phyloP scores from a whole-genome alignment of 768 basidiomycete genomes.

The Xerocomellus chrysenteron region DNA sequence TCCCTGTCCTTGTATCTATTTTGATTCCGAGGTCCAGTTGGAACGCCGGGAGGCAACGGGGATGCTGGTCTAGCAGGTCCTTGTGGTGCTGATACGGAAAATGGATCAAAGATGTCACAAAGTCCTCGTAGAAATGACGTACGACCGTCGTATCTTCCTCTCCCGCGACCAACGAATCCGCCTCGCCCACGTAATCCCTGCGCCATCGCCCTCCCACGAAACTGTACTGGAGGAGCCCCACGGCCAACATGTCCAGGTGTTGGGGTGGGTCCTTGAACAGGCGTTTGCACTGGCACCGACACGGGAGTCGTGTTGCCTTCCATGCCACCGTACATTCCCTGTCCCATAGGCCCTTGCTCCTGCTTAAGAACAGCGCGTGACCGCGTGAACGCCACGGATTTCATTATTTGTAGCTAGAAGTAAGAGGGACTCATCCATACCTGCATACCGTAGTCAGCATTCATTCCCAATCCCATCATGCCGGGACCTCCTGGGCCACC shows the following conservation, averaged over 20 bases:
- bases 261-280: constrained; percentile 31
- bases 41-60: constrained; percentile 82
- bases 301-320: constrained; percentile 52
- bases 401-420: constrained; percentile 36
- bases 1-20: constrained; percentile 91
- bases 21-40: constrained; percentile 84
- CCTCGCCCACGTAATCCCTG: constrained; percentile 46
- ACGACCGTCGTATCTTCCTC: constrained; percentile 41
- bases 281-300: constrained; percentile 39
- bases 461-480: constrained; percentile 74
- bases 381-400: constrained; percentile 34
- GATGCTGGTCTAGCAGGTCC: constrained; percentile 75
- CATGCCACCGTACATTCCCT: constrained; percentile 69
- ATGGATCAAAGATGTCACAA: neutral
- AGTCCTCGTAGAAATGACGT: constrained; percentile 20
- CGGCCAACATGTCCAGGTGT: constrained; percentile 31
- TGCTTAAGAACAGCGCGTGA: constrained; percentile 33
- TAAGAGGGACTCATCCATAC: constrained; percentile 43
- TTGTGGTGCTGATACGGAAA: constrained; percentile 35
- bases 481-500: constrained; percentile 47
- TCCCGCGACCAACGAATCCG: constrained; percentile 39
- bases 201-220: constrained; percentile 44
- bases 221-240: constrained; percentile 39
- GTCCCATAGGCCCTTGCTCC: constrained; percentile 63
- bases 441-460: constrained; percentile 72